Base-by-base conservation (phyloP, 2,329 filamentous ascomycete species). In the Pseudogymnoascus destructans region DNA sequence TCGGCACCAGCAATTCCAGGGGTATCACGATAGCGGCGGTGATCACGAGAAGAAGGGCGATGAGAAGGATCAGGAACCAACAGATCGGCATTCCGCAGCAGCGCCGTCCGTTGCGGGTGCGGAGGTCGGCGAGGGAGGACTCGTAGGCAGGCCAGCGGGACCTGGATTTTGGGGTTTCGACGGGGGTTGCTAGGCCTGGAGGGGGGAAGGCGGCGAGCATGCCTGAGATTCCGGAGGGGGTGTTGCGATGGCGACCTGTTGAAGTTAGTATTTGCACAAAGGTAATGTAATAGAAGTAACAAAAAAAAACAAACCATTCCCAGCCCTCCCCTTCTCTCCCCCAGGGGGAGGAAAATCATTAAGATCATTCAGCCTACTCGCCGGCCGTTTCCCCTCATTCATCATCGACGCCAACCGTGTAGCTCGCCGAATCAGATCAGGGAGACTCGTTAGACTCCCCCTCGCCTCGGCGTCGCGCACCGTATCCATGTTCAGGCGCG, bases 361-460 rank as follows among this genome's bases (percentile, higher is more conserved):
- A 11, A 82, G 67, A 17, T 79, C 76, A 40, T 80, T 77, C 55
- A 82, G 72, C 13, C 78, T 76, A 65, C 82, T 85, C 19, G 74
- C 80, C 25, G 82, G 82, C 63, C 82, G 74, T 62, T 75, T 85
- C 10, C 92, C 92, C 63, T 84, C 84, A 66, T 97, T 92, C 60
- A 98, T 84, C 71, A 95, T 90, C 0, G 88, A 82, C 13, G 91
- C 92, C 35, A 97, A 75, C 63, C 82, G 83, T 0, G 92, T 97
- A 9, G 93, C 93, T 64, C 93, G 82, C 66, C 83, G 80, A 64
- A 98, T 97, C 61, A 98, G 74, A 69, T 97, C 93, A 0, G 91
- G 87, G 60, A 98, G 74, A 71, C 91, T 96, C 1, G 93, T 97
- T 62, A 95, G 76, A 69, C 91, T 96, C 3, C 89, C 91, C 66